Percentiles rank a stretch among this genome's conserved stretches.
These are phyloP conservation scores for Adenanthera pavonina DNA, from an alignment of 306 rosid genomes.

Conservation along the genomic window DNA sequence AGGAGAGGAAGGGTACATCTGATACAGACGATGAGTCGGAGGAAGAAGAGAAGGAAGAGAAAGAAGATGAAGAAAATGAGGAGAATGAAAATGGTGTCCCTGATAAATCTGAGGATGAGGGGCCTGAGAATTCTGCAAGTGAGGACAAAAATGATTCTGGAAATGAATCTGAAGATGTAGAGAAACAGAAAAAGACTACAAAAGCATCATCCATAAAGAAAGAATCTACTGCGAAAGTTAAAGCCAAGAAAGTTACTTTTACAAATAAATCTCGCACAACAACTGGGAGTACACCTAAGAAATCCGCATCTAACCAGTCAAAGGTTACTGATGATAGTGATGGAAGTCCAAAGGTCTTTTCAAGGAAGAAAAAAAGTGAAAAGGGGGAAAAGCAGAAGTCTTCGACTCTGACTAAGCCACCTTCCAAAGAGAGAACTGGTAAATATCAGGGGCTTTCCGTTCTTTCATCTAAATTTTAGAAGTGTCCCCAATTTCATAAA, in stretches of 20 bases:
- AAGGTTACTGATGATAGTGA: slow-evolving; percentile 66
- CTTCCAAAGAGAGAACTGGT: slow-evolving; percentile 83
- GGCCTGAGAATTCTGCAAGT: slow-evolving; percentile 67
- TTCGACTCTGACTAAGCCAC: slow-evolving; percentile 56
- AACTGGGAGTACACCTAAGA: slow-evolving; percentile 59
- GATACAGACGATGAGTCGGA: slow-evolving; percentile 80
- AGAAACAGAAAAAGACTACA: slow-evolving; percentile 45
- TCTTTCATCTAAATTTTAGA: slow-evolving; percentile 10
- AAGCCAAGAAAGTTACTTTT: slow-evolving; percentile 52
- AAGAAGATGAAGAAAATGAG: slow-evolving; percentile 58
- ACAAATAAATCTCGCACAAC: slow-evolving; percentile 60
- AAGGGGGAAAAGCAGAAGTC: slow-evolving; percentile 57
- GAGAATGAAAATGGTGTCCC: slow-evolving; percentile 70
- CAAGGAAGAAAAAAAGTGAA: slow-evolving; percentile 80
- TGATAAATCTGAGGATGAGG: slow-evolving; percentile 82
- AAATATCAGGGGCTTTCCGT: slow-evolving; percentile 30
- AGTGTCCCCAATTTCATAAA: not conserved
- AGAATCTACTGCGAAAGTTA: slow-evolving; percentile 64
- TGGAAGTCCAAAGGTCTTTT: slow-evolving; percentile 77
- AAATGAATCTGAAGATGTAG: slow-evolving; percentile 71
- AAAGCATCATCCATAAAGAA: slow-evolving; percentile 67
- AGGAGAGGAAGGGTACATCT: slow-evolving; percentile 57
- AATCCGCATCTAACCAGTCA: slow-evolving; percentile 50
- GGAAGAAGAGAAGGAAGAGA: slow-evolving; percentile 55
- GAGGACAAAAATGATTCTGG: slow-evolving; percentile 71